Evolutionary conservation across 805 yeast species (phyloP), one percentile per base, ranked within the genome.

Genomic region (Teunomyces atbi): DNA sequence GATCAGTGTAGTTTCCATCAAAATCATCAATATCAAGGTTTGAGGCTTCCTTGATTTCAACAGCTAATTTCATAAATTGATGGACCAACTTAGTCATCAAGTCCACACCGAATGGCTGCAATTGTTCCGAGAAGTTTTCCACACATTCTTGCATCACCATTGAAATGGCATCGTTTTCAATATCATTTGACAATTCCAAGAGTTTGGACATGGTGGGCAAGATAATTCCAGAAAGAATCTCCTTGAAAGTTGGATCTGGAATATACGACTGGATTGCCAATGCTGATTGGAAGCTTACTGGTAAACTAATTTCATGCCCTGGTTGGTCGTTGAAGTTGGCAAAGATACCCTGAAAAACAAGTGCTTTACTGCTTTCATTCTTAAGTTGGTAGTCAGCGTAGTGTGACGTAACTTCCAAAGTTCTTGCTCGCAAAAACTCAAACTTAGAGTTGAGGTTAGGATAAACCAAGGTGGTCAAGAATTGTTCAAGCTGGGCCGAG

Each of bases 71-170:
- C 61, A 61, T 43, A 33, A 61, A 61, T 45, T 60, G 65, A 42
- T 53, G 58, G n/a, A 57, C 63, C 45, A 61, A 53, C 30, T 54
- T 61, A 36, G 56, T 51, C 63, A 59, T 61, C 47, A 61, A 54
- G 38, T 61, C 64, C 36, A 58, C 53, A 4, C 66, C 66, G 38
- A 61, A 61, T 5, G 65, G 66, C 29, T 52, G 94, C 55, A 92
- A 74, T 65, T 92, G 95, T 53, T 84, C 87, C 4, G 96, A 78
- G 65, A 86, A 94, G 48, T 79, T 81, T 60, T 91, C 97, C 26
- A 92, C 97, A 61, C 94, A 85, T 57, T 91, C 97, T 71, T 92
- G 98, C 85, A 92, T 89, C 5, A 92, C 96, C 19, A 85, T 86
- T 18, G 96, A 82, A 23, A 94, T 77, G 1, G 90, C 79, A 60